Base-by-base conservation (phyloP, 2,329 filamentous ascomycete species). In the Ophiostoma montium region DNA sequence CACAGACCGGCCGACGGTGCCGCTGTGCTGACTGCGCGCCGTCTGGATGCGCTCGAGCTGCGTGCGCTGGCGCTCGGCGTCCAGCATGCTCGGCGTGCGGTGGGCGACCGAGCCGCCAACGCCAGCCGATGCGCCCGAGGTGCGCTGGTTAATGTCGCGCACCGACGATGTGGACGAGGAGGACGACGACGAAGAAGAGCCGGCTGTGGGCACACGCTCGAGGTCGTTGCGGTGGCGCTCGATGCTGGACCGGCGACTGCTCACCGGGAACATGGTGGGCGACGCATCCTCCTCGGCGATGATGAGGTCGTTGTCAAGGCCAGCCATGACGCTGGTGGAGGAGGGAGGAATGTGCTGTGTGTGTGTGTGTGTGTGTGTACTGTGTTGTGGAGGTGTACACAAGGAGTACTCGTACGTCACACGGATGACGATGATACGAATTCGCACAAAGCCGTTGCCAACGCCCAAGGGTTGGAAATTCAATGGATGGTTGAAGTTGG, bases 11-110 rank as follows among this genome's bases (percentile, higher is more conserved):
- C 84, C 84, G n/a, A 89, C 84, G 3, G 84, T 89, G 48, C 67
- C 73, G 54, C 70, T 76, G 62, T 88, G 83, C 62, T 88, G 84
- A 55, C 78, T 82, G 46, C 76, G 68, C 33, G 78, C 74, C 4
- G 84, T 87, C 42, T 82, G 74, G 54, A 89, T 86, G 35, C 84
- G 76, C 60, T 75, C 78, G 52, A 89, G 68, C 48, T 76, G 80
- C 9, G 82, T 86, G 16, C 76, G 75, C 55, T 85, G 75, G 50
- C 80, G 71, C 61, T 86, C 82, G 35, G 86, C 70, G 59, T 86
- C 82, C 56, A 69, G 67, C 54, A 79, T 72, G 4, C 82, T 86
- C 5, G 78, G 70, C n/a, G 78, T 61, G 47, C 80, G 71, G 58
- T 74, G 78, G 65, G 85, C 73, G 51, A 60, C 64, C 46, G 65